Evolutionary conservation across 768 basidiomycete genomes (phyloP), one percentile per base, ranked within the genome.

Genomic region (Russula sp.): DNA sequence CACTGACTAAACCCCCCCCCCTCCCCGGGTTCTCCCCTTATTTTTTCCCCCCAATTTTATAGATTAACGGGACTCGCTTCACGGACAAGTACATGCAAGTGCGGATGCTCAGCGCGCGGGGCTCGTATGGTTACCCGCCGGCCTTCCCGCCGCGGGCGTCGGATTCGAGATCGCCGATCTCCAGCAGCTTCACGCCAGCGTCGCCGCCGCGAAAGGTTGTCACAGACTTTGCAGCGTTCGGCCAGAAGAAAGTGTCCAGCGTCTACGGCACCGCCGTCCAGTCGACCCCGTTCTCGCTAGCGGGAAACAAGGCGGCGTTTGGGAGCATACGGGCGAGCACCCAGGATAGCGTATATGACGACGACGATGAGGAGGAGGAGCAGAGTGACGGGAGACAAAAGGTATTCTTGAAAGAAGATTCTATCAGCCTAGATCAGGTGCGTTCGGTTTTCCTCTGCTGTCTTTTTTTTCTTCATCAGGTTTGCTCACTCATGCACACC

Each of bases 51-150:
- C 42, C 36, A 43, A 59, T 55, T 63, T n/a, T 43, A 32, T 71
- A 97, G 94, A 90, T 97, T 50, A 85, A 87, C 52, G 93, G 92
- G n/a, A 91, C 93, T 45, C 88, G 96, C 3, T 96, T 98, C 77
- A 98, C 96, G 20, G 95, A 98, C 67, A 95, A 96, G 73, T 98
- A 98, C 73, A 81, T 95, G 32, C 83, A 86, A 67, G 84, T 87
- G 36, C 81, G 88, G 51, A 81, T 86, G 68, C 71, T 81, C 22
- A 73, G 82, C 59, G 75, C 78, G 38, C 81, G 88, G 43, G 76
- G 75, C 62, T 68, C 75, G 2, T 81, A 81, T 18, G 79, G 81
- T 36, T 81, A 83, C 59, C 72, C 78, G 7, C 81, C 79, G 35
- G 77, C 78, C 65, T 75, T 75, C 53, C 78, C 75, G 53, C 74